Evolutionary conservation across 2,329 filamentous ascomycete species (phyloP), one percentile per base, ranked within the genome.

Genomic region (Penicillium brasilianum): DNA sequence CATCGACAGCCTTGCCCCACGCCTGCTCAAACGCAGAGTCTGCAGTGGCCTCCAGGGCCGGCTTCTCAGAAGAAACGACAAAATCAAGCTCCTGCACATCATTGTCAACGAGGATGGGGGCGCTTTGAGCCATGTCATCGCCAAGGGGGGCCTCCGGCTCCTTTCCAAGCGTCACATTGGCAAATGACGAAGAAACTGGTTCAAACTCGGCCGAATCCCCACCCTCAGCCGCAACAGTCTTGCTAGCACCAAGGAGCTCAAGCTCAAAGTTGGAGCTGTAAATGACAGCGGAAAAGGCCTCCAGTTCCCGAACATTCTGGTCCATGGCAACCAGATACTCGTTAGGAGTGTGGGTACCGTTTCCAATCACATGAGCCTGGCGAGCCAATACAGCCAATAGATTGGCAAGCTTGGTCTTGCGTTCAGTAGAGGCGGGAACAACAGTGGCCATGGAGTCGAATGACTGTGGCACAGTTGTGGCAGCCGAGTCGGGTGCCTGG

Each of bases 321-420:
- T 81, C 79, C 73, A 81, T 80, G 1, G 74, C 72, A 1, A 70
- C 66, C 20, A 82, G 69, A 62, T 82, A 82, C 50, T 81, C 74
- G 60, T 82, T 82, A 1, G 78, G 78, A 14, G 78, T 72, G 39
- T 75, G 76, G 5, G 73, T 70, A 68, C 91, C 91, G 71, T 90
- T 89, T 55, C 93, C 94, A 68, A 99, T 96, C 57, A 83, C 85
- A 76, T 97, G 93, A 5, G 94, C 94, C 80, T 99, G 93, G 67
- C 92, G 87, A 41, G 93, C 95, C 70, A 98, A 86, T 6, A 96
- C 90, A 2, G 94, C 96, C 37, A 99, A 83, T 56, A 96, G 89
- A 77, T 92, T 96, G 50, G 95, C 95, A 43, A 99, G 85, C 78
- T 93, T 94, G 41, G 89, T 83, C 69, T 84, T 86, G 37, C 78